Conservation (phyloP, 129 eudicot species). For the Tanacetum coccineum region DNA sequence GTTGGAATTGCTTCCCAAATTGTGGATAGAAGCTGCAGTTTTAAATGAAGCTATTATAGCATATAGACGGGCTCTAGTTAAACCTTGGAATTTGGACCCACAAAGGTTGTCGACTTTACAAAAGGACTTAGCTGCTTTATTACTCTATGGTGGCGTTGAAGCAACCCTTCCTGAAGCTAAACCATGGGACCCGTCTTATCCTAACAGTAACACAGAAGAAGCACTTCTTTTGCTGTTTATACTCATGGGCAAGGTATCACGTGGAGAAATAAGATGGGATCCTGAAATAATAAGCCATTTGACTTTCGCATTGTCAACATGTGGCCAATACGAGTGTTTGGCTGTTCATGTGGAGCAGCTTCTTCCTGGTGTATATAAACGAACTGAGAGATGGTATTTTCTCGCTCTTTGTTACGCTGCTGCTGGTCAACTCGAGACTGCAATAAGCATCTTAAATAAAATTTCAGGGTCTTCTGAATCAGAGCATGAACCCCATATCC, state of each 20-base stretch:
- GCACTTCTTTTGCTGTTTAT: constrained; percentile 73
- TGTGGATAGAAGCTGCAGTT: constrained; percentile 70
- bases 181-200: constrained; percentile 45
- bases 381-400: constrained; percentile 79
- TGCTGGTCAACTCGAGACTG: constrained; percentile 56
- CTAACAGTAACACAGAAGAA: constrained; percentile 66
- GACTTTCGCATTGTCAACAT: constrained; percentile 65
- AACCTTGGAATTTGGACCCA: constrained; percentile 77
- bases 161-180: constrained; percentile 47
- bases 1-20: constrained; percentile 82
- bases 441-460: constrained; percentile 59
- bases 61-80: constrained; percentile 73
- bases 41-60: constrained; percentile 74
- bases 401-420: constrained; percentile 95
- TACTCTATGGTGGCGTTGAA: constrained; percentile 90
- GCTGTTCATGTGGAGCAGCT: constrained; percentile 78
- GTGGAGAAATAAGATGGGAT: constrained; percentile 77
- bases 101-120: constrained; percentile 62
- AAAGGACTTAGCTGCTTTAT: constrained; percentile 66
- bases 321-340: constrained; percentile 63
- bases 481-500: constrained; percentile 52
- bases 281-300: constrained; percentile 76
- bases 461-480: constrained; percentile 51
- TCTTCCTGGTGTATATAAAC: constrained; percentile 62
- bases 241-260: constrained; percentile 64